A percentile compares a stretch with the other conserved stretches of the same genome.
Evolutionary conservation across 192 early-diverging fungal species (phyloP).

Genomic region (Martensiomyces pterosporus): DNA sequence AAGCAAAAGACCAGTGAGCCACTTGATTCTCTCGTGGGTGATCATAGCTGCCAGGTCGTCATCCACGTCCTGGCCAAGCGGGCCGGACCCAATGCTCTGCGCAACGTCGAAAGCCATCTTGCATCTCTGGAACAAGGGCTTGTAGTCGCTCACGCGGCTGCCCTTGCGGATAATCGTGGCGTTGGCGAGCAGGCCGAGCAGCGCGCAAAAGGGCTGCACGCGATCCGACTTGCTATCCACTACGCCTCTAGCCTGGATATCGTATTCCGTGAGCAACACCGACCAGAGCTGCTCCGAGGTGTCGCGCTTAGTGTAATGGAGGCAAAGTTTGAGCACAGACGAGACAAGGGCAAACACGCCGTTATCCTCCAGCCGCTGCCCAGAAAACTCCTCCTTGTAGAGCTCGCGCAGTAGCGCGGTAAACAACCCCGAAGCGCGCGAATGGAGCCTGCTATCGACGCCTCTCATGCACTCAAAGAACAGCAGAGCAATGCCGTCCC

Average conservation of each 20-base stretch:
- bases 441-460: slow-evolving; percentile 57
- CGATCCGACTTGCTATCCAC: slow-evolving; percentile 1
- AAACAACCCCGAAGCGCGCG: slow-evolving; percentile 46
- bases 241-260: slow-evolving; percentile 14
- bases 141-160: slow-evolving; percentile 34
- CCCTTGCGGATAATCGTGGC: slow-evolving; percentile 42
- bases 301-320: slow-evolving; percentile 27
- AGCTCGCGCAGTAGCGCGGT: slow-evolving; percentile 30
- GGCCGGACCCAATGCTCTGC: not conserved
- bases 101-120: slow-evolving; percentile 19
- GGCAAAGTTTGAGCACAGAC: slow-evolving; percentile 31
- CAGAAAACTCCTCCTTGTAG: slow-evolving; percentile 23
- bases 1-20: slow-evolving; percentile 27
- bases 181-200: slow-evolving; percentile 20
- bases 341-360: slow-evolving; percentile 18
- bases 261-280: slow-evolving; percentile 22
- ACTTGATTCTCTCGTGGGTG: slow-evolving; percentile 22
- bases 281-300: slow-evolving; percentile 33
- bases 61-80: not conserved
- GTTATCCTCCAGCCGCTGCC: slow-evolving; percentile 14
- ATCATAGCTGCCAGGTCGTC: slow-evolving; percentile 2
- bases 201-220: slow-evolving; percentile 13
- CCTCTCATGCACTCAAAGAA: slow-evolving; percentile 81
- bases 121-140: slow-evolving; percentile 30
- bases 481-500: slow-evolving; percentile 74